Evolutionary conservation across 345 rosid genomes (phyloP).

Genomic region (Hibiscus mutabilis): DNA sequence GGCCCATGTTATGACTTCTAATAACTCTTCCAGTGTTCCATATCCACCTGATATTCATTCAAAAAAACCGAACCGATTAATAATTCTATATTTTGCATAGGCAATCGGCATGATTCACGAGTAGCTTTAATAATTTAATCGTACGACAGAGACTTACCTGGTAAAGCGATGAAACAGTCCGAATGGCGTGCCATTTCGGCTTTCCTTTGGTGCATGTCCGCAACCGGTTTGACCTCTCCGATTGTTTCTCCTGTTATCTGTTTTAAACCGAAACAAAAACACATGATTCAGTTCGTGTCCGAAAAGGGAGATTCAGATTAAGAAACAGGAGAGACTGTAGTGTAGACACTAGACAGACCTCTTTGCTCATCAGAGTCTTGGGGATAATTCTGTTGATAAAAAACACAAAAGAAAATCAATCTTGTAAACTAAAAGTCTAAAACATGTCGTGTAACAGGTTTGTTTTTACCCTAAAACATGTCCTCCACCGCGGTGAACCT

Average conservation of each 20-base stretch:
- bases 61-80: background rate
- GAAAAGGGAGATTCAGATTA: background rate
- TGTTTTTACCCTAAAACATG: conserved; percentile 52
- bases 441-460: background rate
- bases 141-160: conserved; percentile 24
- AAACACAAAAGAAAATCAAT: background rate
- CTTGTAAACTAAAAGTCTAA: background rate
- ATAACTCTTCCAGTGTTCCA: conserved; percentile 49
- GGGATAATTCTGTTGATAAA: conserved; percentile 61
- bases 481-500: conserved; percentile 58
- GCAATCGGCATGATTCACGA: background rate
- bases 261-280: background rate
- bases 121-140: background rate
- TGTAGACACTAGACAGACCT: conserved; percentile 32
- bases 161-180: conserved; percentile 49
- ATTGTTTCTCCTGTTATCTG: conserved; percentile 66
- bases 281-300: too few relatives aligned
- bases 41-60: conserved; percentile 34
- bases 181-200: conserved; percentile 55
- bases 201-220: conserved; percentile 57
- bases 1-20: conserved; percentile 50
- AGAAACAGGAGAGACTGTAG: background rate
- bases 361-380: conserved; percentile 78
- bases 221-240: conserved; percentile 48
- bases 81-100: background rate